Evolutionary conservation across 225 moss, liverwort and hornwort species (phyloP).

Genomic region (Polytrichum formosum): DNA sequence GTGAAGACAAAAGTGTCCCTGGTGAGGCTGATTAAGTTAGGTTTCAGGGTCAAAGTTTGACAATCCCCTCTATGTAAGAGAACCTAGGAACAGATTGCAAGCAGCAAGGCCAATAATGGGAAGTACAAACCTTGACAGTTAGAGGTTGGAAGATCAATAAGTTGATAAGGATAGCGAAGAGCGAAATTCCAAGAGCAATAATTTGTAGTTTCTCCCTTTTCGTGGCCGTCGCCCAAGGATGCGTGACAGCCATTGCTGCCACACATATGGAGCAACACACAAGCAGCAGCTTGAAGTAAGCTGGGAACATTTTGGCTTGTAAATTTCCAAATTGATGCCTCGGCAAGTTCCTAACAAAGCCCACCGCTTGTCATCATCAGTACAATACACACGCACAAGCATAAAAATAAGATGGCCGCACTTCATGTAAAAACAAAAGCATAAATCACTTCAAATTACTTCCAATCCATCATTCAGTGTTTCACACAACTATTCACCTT

Average conservation of each 20-base stretch:
- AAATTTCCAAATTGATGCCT: constrained; percentile 94
- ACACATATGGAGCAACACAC: constrained; percentile 49
- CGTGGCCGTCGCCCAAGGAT: constrained; percentile 58
- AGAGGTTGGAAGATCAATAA: constrained; percentile 69
- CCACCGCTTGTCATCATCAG: too few relatives aligned
- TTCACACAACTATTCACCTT: too few relatives aligned
- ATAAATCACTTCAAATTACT: too few relatives aligned
- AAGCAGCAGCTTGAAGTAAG: constrained; percentile 60
- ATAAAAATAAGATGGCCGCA: too few relatives aligned
- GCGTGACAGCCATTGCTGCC: constrained; percentile 52
- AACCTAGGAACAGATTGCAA: too few relatives aligned
- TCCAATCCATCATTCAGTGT: too few relatives aligned
- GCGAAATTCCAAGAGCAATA: constrained; percentile 46
- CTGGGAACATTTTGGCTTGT: constrained; percentile 76
- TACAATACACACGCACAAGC: too few relatives aligned
- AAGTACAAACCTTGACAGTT: constrained; percentile 60
- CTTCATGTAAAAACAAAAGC: not conserved
- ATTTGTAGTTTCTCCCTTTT: constrained; percentile 68
- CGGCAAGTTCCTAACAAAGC: constrained; percentile 61
- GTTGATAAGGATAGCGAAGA: constrained; percentile 53
- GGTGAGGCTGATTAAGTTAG: too few relatives aligned
- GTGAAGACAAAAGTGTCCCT: too few relatives aligned
- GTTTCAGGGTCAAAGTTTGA: too few relatives aligned
- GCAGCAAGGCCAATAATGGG: not conserved
- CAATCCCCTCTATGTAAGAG: too few relatives aligned